Conservation (phyloP, 495 filamentous ascomycete genomes). For the Hypomontagnella monticulosa region DNA sequence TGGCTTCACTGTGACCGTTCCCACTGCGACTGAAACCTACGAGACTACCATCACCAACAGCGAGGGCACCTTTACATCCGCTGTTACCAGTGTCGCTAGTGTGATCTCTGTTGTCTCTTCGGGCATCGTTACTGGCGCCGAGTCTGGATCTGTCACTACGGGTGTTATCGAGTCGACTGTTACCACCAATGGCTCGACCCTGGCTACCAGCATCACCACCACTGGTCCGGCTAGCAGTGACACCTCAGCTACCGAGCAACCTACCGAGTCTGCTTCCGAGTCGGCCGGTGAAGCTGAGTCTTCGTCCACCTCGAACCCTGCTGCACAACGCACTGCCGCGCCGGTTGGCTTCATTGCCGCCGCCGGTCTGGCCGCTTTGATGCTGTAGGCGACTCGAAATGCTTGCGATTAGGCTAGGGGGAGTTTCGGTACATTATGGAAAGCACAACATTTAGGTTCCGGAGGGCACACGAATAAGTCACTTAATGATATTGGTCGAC, state of each 20-base stretch:
- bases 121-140: conserved; percentile 18
- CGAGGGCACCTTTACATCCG: conserved; percentile 37
- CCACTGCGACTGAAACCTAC: conserved; percentile 44
- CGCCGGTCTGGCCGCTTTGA: conserved; percentile 41
- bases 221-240: conserved; percentile 38
- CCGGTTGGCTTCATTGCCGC: conserved; percentile 45
- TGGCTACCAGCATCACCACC: conserved; percentile 35
- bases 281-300: conserved; percentile 3
- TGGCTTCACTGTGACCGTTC: conserved; percentile 10
- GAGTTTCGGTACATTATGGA: conserved; percentile 18
- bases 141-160: conserved; percentile 37
- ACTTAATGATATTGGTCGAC: conserved; percentile 43
- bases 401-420: conserved; percentile 2
- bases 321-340: conserved; percentile 44
- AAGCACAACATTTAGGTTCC: conserved; percentile 32
- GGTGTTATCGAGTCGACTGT: conserved; percentile 40
- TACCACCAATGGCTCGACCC: conserved; percentile 50
- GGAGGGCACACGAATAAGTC: conserved; percentile 27
- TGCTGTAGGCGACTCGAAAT: conserved; percentile 30
- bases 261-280: conserved; percentile 12
- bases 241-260: not conserved
- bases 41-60: conserved; percentile 47
- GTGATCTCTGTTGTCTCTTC: conserved; percentile 28
- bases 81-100: conserved; percentile 43
- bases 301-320: conserved; percentile 41